Percentiles rank a stretch among this genome's conserved stretches.
phyloP scores from a whole-genome alignment of 306 rosid genomes.

The Boehmeria nivea region DNA sequence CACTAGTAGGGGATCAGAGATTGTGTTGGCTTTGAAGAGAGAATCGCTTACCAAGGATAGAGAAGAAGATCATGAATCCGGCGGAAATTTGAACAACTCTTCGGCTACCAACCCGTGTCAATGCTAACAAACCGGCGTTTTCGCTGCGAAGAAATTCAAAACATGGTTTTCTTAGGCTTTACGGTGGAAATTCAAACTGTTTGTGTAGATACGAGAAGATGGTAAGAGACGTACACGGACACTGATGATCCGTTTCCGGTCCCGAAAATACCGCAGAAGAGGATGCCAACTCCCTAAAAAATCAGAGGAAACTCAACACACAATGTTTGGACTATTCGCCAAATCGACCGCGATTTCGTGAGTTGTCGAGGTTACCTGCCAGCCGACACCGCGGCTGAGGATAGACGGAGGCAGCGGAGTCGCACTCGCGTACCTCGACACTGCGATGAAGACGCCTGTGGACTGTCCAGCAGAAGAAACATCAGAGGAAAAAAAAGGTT shows the following conservation, averaged over 20 bases:
- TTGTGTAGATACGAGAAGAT: conserved; percentile 3
- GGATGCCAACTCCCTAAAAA: conserved; percentile 77
- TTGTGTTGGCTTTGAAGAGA: too few species aligned
- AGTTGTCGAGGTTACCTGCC: conserved; percentile 66
- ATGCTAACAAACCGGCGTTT: conserved; percentile 88
- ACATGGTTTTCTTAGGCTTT: conserved; percentile 1
- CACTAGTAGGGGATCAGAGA: too few species aligned
- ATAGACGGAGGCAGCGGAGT: conserved; percentile 87
- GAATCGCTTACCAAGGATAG: conserved; percentile 61
- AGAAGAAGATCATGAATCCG: conserved; percentile 92
- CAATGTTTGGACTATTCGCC: too few species aligned
- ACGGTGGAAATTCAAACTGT: conserved; percentile 7
- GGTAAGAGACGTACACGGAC: conserved; percentile 64
- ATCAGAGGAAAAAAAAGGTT: neutral
- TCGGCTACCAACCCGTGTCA: conserved; percentile 94
- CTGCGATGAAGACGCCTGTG: conserved; percentile 80
- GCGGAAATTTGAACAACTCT: conserved; percentile 96
- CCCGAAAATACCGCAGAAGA: conserved; percentile 85
- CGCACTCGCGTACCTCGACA: conserved; percentile 86
- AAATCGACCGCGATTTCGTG: too few species aligned
- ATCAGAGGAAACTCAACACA: conserved; percentile 5
- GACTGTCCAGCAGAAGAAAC: conserved; percentile 49
- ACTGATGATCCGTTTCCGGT: conserved; percentile 91
- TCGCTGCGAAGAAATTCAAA: conserved; percentile 40
- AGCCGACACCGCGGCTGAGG: conserved; percentile 94